Evolutionary conservation across 202 grass and related monocot species (phyloP).

Genomic region (Musa balbisiana): DNA sequence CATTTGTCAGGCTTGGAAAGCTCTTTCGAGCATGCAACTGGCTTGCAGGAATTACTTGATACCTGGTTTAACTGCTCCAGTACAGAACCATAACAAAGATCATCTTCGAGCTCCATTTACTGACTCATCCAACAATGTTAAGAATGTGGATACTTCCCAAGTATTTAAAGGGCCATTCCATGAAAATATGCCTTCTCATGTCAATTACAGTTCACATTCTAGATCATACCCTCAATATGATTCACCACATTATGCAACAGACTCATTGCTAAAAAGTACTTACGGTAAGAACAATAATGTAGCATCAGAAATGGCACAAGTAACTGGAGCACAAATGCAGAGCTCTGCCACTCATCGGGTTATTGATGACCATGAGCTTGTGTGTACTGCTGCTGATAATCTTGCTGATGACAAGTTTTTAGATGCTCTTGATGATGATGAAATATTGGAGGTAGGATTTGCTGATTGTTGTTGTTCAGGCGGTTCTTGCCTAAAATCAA

Average conservation of each 20-base stretch:
- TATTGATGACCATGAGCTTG: conserved; percentile 15
- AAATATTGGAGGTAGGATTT: conserved; percentile 57
- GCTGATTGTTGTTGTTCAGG: background rate
- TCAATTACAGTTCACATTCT: background rate
- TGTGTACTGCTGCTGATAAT: conserved; percentile 19
- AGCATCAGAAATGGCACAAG: background rate
- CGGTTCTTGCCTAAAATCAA: conserved; percentile 1
- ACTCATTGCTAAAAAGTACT: background rate
- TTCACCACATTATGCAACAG: background rate
- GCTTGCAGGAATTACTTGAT: conserved; percentile 68
- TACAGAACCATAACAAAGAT: conserved; percentile 24
- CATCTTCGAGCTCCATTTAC: conserved; percentile 20
- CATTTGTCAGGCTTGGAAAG: conserved; percentile 67
- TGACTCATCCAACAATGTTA: conserved; percentile 30
- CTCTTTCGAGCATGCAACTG: conserved; percentile 49
- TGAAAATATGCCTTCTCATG: conserved; percentile 16
- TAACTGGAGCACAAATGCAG: background rate
- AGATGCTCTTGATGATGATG: conserved; percentile 64
- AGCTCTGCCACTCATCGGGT: background rate
- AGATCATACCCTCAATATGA: background rate
- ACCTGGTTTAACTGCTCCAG: conserved; percentile 66
- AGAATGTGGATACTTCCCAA: conserved; percentile 24
- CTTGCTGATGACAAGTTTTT: conserved; percentile 35
- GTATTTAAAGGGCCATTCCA: conserved; percentile 20
- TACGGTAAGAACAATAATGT: background rate